These are phyloP conservation scores for Tolypocladium capitatum DNA, from an alignment of 2,329 filamentous ascomycete species.

Conservation along the genomic window DNA sequence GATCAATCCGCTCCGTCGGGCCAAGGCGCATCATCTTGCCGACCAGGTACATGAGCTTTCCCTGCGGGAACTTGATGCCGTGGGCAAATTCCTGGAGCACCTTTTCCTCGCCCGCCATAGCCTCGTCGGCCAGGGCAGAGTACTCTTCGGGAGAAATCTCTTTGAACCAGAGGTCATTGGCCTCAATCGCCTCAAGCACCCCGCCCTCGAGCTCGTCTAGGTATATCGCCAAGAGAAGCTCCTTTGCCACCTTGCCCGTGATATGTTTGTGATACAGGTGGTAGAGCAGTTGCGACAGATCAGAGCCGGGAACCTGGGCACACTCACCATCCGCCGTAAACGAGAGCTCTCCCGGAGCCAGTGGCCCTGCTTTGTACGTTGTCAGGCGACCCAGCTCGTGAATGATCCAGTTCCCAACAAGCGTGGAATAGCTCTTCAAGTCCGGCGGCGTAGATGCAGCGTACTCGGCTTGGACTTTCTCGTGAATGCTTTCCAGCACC, in stretches of 20 bases:
- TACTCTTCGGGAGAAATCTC: constrained; percentile 38
- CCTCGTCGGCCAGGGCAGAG: constrained; percentile 27
- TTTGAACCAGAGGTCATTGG: constrained; percentile 39
- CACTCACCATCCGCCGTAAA: constrained; percentile 35
- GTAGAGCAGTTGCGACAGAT: constrained; percentile 37
- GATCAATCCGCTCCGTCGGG: constrained; percentile 40
- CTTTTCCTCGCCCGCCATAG: constrained; percentile 31
- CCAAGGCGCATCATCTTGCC: constrained; percentile 45
- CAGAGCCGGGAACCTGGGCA: constrained; percentile 27
- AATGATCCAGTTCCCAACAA: constrained; percentile 54
- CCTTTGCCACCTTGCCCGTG: constrained; percentile 43
- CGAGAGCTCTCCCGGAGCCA: constrained; percentile 37
- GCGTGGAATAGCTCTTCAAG: constrained; percentile 25
- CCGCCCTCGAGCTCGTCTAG: constrained; percentile 29
- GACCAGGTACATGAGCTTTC: constrained; percentile 48
- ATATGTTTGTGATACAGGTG: constrained; percentile 36
- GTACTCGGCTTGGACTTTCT: constrained; percentile 11
- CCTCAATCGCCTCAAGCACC: constrained; percentile 31
- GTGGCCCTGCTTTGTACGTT: constrained; percentile 51
- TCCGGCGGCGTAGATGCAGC: constrained; percentile 9
- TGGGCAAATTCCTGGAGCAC: constrained; percentile 31
- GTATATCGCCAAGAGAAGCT: constrained; percentile 40
- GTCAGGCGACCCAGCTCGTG: constrained; percentile 62
- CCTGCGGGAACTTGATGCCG: constrained; percentile 35
- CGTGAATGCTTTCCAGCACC: constrained; percentile 38